These are phyloP conservation scores for Rehmannia glutinosa DNA, from an alignment of 257 asterid genomes.

Conservation along the genomic window DNA sequence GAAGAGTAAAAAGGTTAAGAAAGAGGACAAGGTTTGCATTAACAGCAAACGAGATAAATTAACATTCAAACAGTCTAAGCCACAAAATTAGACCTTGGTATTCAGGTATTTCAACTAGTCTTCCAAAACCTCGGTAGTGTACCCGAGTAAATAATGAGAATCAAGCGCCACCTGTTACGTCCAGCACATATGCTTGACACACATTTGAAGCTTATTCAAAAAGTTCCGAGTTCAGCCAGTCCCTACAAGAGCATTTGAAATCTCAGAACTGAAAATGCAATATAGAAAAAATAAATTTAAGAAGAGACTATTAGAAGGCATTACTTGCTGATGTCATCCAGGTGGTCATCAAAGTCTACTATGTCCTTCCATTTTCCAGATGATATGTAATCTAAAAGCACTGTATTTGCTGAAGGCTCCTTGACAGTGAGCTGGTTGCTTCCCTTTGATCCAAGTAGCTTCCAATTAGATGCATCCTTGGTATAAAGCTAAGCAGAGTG, in stretches of 20 bases:
- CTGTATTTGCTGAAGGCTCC: slow-evolving; percentile 80
- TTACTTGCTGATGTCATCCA: slow-evolving; percentile 94
- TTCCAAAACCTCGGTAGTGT: not conserved
- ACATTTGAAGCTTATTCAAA: slow-evolving; percentile 41
- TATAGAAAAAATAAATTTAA: not conserved
- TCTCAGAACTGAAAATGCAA: not conserved
- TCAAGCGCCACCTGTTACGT: not conserved
- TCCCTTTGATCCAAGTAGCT: slow-evolving; percentile 61
- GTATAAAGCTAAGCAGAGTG: slow-evolving; percentile 51
- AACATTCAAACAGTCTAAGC: not conserved
- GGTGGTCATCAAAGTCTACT: slow-evolving; percentile 88
- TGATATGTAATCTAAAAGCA: slow-evolving; percentile 79
- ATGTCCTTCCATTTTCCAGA: slow-evolving; percentile 80
- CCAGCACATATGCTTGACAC: not conserved
- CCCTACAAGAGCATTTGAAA: slow-evolving; percentile 39
- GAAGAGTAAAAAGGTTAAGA: too few relatives aligned
- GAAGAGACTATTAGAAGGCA: slow-evolving; percentile 16
- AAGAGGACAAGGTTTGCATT: too few relatives aligned
- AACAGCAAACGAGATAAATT: not conserved
- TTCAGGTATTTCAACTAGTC: not conserved
- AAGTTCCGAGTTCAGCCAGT: slow-evolving; percentile 71
- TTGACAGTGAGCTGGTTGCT: slow-evolving; percentile 48
- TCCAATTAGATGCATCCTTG: slow-evolving; percentile 89
- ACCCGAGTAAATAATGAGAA: not conserved
- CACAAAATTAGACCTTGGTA: not conserved